Conservation (phyloP, 176 grass and related monocot species). For the Tillandsia fasciculata region DNA sequence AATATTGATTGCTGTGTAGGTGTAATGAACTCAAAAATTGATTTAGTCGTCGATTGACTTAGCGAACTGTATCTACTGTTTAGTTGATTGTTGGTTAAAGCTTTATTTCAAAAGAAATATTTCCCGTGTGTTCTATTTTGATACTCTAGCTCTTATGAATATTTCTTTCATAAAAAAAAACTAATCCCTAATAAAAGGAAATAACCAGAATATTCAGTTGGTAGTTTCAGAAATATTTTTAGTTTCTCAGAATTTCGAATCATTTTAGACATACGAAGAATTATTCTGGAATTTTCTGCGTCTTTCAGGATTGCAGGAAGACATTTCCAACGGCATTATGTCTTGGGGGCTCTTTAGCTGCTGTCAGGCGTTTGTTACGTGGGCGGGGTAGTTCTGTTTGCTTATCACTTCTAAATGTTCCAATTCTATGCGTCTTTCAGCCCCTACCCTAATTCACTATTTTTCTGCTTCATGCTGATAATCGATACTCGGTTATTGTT, state of each 20-base stretch:
- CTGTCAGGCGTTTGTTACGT: constrained; percentile 55
- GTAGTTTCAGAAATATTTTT: not conserved
- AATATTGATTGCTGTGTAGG: not conserved
- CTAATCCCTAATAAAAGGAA: too few species aligned
- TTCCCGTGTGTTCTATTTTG: too few species aligned
- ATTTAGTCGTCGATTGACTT: too few species aligned
- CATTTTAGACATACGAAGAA: not conserved
- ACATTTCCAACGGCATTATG: constrained; percentile 62
- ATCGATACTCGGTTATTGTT: too few species aligned
- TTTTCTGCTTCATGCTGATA: not conserved
- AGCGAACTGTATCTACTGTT: too few species aligned
- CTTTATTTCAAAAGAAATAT: too few species aligned
- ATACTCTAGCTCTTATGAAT: too few species aligned
- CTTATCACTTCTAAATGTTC: not conserved
- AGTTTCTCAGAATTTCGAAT: not conserved
- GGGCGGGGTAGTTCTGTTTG: constrained; percentile 52
- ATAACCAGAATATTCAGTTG: not conserved
- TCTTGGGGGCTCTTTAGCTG: constrained; percentile 59
- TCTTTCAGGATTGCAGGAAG: constrained; percentile 63
- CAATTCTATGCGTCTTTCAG: not conserved
- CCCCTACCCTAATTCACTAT: not conserved
- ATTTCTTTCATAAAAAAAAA: too few species aligned
- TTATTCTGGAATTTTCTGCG: not conserved
- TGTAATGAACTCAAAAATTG: too few species aligned
- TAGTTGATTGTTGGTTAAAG: too few species aligned